phyloP scores from a whole-genome alignment of 2,329 filamentous ascomycete species.

The Penicillium sp. region DNA sequence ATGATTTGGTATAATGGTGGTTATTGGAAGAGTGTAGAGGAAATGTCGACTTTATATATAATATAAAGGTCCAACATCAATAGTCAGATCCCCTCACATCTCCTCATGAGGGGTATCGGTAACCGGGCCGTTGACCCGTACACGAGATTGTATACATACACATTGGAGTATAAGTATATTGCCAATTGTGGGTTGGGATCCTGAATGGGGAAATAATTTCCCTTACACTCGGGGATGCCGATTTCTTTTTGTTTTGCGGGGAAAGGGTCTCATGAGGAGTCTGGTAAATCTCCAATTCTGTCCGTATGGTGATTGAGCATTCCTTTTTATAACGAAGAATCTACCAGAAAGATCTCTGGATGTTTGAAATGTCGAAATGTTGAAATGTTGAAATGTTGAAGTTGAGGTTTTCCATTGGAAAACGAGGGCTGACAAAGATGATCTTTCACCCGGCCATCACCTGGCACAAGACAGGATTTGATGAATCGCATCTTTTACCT shows the following conservation, averaged over 20 bases:
- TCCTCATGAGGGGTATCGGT: neutral
- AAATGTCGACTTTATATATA: neutral
- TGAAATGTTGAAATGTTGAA: neutral
- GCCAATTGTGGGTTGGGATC: neutral
- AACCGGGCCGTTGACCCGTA: neutral
- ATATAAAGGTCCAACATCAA: neutral
- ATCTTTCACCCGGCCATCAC: neutral
- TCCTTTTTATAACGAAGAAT: neutral
- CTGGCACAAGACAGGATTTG: neutral
- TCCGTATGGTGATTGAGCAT: too few relatives aligned
- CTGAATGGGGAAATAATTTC: constrained; percentile 5
- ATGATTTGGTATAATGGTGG: neutral
- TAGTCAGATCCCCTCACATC: neutral
- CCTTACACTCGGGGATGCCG: neutral
- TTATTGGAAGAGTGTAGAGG: neutral
- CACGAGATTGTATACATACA: neutral
- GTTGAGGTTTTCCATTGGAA: neutral
- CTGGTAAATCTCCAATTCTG: neutral
- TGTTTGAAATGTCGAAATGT: neutral
- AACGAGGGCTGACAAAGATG: neutral
- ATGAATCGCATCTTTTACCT: neutral
- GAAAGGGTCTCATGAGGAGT: neutral
- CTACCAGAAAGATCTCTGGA: neutral
- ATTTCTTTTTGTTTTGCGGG: neutral
- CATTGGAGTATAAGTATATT: neutral